These are phyloP conservation scores for peach (Prunus persica) DNA, from an alignment of 306 rosid genomes.

Conservation along the genomic window DNA sequence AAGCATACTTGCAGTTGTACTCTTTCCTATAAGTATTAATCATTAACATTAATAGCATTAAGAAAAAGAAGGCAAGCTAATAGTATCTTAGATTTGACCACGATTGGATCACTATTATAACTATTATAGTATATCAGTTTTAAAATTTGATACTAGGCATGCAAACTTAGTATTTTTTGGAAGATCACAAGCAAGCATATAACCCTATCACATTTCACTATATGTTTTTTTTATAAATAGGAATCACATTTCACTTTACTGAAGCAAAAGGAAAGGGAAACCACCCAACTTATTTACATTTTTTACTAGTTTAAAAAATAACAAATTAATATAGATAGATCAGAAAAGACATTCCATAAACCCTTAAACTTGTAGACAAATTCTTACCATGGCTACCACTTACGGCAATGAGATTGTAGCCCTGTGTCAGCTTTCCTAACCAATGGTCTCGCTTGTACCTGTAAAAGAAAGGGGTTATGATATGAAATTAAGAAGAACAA, in stretches of 20 bases:
- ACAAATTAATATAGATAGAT: background rate
- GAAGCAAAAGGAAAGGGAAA: background rate
- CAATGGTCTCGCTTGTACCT: slow-evolving; percentile 27
- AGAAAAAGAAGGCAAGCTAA: background rate
- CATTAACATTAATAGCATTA: background rate
- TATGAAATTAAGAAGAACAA: background rate
- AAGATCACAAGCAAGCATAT: background rate
- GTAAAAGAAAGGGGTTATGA: background rate
- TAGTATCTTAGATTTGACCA: background rate
- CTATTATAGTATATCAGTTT: background rate
- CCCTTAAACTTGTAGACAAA: background rate
- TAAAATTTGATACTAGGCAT: background rate
- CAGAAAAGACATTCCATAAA: background rate
- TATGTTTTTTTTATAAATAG: too few species aligned
- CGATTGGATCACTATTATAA: background rate
- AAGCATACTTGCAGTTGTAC: slow-evolving; percentile 38
- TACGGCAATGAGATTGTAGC: slow-evolving; percentile 32
- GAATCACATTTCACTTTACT: too few species aligned
- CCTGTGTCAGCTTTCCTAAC: slow-evolving; percentile 26
- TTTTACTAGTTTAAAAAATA: background rate
- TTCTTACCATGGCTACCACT: slow-evolving; percentile 33
- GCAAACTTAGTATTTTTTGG: background rate
- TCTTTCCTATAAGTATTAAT: slow-evolving; percentile 27
- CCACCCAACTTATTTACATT: background rate
- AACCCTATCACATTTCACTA: background rate